These are phyloP conservation scores for Boeremia lycopersici DNA, from an alignment of 2,329 filamentous ascomycete species.

Conservation along the genomic window DNA sequence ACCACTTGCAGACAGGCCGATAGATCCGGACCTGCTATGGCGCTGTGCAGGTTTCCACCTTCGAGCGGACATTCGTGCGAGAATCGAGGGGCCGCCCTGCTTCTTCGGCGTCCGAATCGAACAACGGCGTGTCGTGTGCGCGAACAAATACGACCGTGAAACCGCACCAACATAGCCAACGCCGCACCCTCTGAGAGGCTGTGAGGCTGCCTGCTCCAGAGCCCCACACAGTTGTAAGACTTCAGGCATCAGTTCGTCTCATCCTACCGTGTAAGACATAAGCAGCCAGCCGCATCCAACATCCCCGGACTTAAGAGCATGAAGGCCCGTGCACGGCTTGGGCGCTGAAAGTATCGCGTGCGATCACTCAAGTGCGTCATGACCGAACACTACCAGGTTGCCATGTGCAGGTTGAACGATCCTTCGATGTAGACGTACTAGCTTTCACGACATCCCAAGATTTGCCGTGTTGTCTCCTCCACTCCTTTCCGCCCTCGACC, in stretches of 20 bases:
- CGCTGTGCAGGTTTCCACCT: too few species aligned
- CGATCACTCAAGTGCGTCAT: conserved; percentile 5
- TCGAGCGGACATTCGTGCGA: neutral
- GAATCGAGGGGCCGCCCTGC: neutral
- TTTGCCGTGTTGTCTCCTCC: conserved; percentile 2
- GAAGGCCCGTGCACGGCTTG: conserved; percentile 3
- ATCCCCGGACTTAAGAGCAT: conserved; percentile 10
- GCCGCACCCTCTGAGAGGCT: neutral
- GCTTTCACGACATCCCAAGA: neutral
- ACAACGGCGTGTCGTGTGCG: neutral
- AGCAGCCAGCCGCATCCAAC: conserved; percentile 11
- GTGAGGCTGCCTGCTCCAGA: neutral
- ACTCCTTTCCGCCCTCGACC: conserved; percentile 12
- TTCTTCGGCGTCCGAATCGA: neutral
- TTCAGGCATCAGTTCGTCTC: conserved; percentile 3
- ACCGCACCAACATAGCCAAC: conserved; percentile 3
- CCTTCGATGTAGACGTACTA: neutral
- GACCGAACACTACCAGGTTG: neutral
- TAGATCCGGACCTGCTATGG: too few species aligned
- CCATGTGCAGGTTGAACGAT: neutral
- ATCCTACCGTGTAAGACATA: conserved; percentile 10
- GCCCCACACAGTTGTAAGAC: neutral
- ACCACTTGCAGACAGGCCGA: neutral
- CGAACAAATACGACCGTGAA: conserved; percentile 2
- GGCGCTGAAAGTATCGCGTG: neutral